A percentile compares a stretch with the other conserved stretches of the same genome.
phyloP scores from a whole-genome alignment of 1,284 basidiomycete species.

The Exobasidium rhododendri region DNA sequence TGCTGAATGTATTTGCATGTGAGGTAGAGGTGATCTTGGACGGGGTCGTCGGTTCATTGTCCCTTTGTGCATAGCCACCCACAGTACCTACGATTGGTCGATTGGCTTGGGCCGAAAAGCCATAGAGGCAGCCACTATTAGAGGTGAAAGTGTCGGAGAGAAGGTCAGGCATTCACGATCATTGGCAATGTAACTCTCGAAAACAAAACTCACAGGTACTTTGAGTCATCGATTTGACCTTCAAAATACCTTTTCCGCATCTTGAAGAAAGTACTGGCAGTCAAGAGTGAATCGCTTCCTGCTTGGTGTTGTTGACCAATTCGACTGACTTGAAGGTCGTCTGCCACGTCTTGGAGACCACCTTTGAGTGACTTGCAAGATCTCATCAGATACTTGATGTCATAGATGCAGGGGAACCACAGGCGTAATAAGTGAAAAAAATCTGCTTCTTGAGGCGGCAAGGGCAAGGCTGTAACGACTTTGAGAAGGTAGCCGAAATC shows the following conservation, averaged over 20 bases:
- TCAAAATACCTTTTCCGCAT: slow-evolving; percentile 88
- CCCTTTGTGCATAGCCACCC: neutral
- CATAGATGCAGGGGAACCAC: slow-evolving; percentile 97
- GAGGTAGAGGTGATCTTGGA: neutral
- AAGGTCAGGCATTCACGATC: neutral
- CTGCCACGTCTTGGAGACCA: slow-evolving; percentile 91
- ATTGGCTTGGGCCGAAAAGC: slow-evolving; percentile 34
- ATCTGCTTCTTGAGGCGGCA: slow-evolving; percentile 82
- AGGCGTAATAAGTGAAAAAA: slow-evolving; percentile 84
- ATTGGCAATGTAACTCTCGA: neutral
- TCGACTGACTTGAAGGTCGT: slow-evolving; percentile 81
- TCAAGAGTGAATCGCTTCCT: slow-evolving; percentile 89
- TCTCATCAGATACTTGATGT: slow-evolving; percentile 96
- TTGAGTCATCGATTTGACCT: slow-evolving; percentile 67
- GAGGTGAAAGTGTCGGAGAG: neutral
- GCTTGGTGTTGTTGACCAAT: slow-evolving; percentile 93
- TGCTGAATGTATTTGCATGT: slow-evolving; percentile 3
- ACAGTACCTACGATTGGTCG: neutral
- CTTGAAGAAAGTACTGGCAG: slow-evolving; percentile 90
- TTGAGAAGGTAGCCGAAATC: slow-evolving; percentile 99
- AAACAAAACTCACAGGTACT: slow-evolving; percentile 32
- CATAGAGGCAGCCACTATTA: slow-evolving; percentile 43
- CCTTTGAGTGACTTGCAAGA: slow-evolving; percentile 84
- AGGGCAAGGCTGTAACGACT: slow-evolving; percentile 78
- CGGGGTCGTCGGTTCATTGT: neutral